These are phyloP conservation scores for Psilocybe sp. DNA, from an alignment of 768 basidiomycete species.

Conservation along the genomic window DNA sequence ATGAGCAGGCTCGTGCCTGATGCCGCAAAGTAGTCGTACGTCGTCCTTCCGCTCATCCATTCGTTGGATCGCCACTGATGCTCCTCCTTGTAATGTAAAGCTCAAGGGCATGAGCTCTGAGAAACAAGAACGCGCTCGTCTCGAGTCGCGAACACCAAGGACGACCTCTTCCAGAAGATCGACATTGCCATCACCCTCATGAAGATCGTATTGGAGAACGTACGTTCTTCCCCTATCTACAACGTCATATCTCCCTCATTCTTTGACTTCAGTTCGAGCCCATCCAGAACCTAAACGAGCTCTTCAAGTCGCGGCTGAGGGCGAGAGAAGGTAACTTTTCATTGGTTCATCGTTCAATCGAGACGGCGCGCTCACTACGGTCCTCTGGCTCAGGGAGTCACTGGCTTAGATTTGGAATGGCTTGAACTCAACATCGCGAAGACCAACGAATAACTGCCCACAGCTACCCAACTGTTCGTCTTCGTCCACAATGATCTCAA, in stretches of 20 bases:
- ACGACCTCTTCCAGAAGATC: conserved; percentile 96
- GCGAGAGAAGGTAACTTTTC: no score
- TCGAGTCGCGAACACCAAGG: conserved; percentile 94
- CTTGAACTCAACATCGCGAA: no score
- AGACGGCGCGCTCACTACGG: no score
- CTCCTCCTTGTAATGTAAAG: conserved; percentile 35
- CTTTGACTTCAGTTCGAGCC: conserved; percentile 79
- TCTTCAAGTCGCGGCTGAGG: no score
- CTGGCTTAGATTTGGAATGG: no score
- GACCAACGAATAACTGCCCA: no score
- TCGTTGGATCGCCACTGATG: not conserved
- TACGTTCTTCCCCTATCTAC: conserved; percentile 37
- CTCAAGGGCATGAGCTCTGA: conserved; percentile 73
- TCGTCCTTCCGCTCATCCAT: conserved; percentile 8
- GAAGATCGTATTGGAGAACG: conserved; percentile 98
- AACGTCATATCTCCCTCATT: not conserved
- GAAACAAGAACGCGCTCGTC: conserved; percentile 87
- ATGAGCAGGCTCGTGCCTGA: conserved; percentile 77
- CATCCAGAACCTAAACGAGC: conserved; percentile 88
- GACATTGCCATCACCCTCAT: conserved; percentile 95
- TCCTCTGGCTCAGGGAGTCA: no score
- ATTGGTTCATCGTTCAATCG: no score
- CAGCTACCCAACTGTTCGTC: no score
- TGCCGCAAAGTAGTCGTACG: conserved; percentile 83
- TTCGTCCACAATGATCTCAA: no score